Percentiles rank a stretch among this genome's conserved stretches.
phyloP scores from a whole-genome alignment of 768 basidiomycete genomes.

The Sporobolomyces phaffii region DNA sequence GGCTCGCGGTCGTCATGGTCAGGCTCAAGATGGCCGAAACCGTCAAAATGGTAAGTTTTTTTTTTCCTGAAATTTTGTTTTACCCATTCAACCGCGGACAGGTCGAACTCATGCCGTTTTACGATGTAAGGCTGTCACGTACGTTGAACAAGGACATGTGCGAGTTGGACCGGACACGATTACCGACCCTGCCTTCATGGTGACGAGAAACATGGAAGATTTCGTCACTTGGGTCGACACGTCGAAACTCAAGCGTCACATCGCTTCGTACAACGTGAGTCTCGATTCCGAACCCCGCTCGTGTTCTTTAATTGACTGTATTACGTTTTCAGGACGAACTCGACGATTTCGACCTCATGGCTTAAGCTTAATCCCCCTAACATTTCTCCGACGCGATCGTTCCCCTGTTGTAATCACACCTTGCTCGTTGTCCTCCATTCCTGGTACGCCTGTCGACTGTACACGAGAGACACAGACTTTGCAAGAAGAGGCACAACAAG shows the following conservation, averaged over 20 bases:
- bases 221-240: constrained; percentile 99
- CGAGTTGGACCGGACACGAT: constrained; percentile 93
- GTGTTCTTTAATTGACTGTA: background rate
- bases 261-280: constrained; percentile 96
- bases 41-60: constrained; percentile 70
- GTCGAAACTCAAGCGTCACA: constrained; percentile 88
- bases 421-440: too few species aligned
- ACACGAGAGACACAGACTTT: too few species aligned
- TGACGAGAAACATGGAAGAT: constrained; percentile 96
- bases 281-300: constrained; percentile 49
- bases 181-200: constrained; percentile 91
- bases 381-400: background rate
- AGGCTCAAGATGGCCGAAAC: constrained; percentile 91
- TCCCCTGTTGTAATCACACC: background rate
- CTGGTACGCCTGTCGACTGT: too few species aligned
- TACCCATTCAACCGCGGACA: too few species aligned
- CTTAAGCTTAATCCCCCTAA: too few species aligned
- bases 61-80: background rate
- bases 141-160: constrained; percentile 97
- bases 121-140: constrained; percentile 97
- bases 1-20: constrained; percentile 79
- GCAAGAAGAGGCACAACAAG: too few species aligned
- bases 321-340: constrained; percentile 53
- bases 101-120: too few species aligned
- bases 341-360: constrained; percentile 78